Conservation (phyloP, 2,329 filamentous ascomycete genomes). For the Exophiala oligosperma region DNA sequence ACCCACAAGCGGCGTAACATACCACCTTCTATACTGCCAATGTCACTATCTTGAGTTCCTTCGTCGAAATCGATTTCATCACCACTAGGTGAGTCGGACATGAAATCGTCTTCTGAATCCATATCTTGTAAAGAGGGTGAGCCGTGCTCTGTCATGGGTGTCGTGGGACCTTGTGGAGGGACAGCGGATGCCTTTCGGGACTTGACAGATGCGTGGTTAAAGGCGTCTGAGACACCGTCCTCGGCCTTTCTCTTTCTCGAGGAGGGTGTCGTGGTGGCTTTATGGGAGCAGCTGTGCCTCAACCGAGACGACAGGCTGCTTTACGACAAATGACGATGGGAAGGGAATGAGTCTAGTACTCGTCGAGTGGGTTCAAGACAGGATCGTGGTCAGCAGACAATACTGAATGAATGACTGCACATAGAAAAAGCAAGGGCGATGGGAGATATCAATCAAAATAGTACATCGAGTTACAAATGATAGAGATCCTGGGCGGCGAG, state of each 20-base stretch:
- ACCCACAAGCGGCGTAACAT: slow-evolving; percentile 3
- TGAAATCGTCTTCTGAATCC: slow-evolving; percentile 95
- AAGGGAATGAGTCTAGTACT: neutral
- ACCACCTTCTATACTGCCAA: slow-evolving; percentile 36
- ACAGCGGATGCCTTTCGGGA: slow-evolving; percentile 34
- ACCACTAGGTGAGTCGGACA: slow-evolving; percentile 78
- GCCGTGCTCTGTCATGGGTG: slow-evolving; percentile 50
- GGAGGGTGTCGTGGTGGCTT: slow-evolving; percentile 53
- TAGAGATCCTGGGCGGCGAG: neutral
- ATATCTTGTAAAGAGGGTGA: slow-evolving; percentile 57
- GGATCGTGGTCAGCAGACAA: neutral
- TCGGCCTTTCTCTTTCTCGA: slow-evolving; percentile 55
- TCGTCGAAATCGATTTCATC: slow-evolving; percentile 69
- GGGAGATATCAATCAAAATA: neutral
- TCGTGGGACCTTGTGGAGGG: slow-evolving; percentile 37
- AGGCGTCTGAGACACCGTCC: slow-evolving; percentile 39
- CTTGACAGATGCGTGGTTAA: slow-evolving; percentile 32
- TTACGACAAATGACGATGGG: slow-evolving; percentile 10
- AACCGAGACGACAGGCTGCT: slow-evolving; percentile 27
- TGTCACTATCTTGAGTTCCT: slow-evolving; percentile 69
- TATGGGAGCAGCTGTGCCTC: slow-evolving; percentile 27
- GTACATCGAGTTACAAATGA: neutral
- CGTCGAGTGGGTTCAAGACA: neutral
- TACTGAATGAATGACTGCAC: neutral
- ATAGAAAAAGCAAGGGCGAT: neutral